A percentile compares a stretch with the other conserved stretches of the same genome.
Evolutionary conservation across 1,139 yeast species (phyloP).

Genomic region (Saccharomyces uvarum): DNA sequence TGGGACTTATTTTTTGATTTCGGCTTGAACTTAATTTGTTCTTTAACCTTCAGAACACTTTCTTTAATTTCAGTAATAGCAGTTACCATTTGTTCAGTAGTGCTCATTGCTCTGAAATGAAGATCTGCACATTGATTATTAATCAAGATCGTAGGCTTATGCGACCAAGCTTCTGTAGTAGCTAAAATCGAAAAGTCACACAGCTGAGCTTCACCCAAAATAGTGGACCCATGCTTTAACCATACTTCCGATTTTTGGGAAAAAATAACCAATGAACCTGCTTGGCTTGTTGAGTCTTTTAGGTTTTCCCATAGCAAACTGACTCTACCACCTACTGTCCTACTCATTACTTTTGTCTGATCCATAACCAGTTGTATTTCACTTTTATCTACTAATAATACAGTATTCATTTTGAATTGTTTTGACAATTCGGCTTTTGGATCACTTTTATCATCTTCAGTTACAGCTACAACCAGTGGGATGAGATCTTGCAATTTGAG

Average conservation of each 20-base stretch:
- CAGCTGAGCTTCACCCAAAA: slow-evolving; percentile 18
- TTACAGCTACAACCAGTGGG: slow-evolving; percentile 5
- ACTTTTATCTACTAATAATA: slow-evolving; percentile 17
- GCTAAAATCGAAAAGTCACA: slow-evolving; percentile 15
- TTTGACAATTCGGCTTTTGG: slow-evolving; percentile 6
- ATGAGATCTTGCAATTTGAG: slow-evolving; percentile 15
- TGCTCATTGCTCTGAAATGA: slow-evolving; percentile 19
- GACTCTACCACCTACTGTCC: slow-evolving; percentile 27
- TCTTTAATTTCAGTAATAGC: slow-evolving; percentile 14
- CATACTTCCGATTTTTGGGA: slow-evolving; percentile 18
- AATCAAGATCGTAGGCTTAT: slow-evolving; percentile 14
- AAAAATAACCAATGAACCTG: slow-evolving; percentile 20
- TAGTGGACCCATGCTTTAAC: slow-evolving; percentile 15
- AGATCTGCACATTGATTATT: slow-evolving; percentile 17
- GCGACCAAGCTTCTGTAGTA: slow-evolving; percentile 17
- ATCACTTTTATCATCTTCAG: slow-evolving; percentile 5
- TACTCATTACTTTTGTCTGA: slow-evolving; percentile 22
- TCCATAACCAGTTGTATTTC: slow-evolving; percentile 24
- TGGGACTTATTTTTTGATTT: not conserved
- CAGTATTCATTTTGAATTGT: slow-evolving; percentile 16
- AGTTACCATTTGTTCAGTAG: slow-evolving; percentile 14
- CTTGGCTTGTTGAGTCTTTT: slow-evolving; percentile 18
- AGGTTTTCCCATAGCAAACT: slow-evolving; percentile 20
- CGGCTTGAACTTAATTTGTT: slow-evolving; percentile 5
- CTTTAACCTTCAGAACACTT: slow-evolving; percentile 9